Conservation (phyloP, 768 basidiomycete species). For the Leccinum boreale region DNA sequence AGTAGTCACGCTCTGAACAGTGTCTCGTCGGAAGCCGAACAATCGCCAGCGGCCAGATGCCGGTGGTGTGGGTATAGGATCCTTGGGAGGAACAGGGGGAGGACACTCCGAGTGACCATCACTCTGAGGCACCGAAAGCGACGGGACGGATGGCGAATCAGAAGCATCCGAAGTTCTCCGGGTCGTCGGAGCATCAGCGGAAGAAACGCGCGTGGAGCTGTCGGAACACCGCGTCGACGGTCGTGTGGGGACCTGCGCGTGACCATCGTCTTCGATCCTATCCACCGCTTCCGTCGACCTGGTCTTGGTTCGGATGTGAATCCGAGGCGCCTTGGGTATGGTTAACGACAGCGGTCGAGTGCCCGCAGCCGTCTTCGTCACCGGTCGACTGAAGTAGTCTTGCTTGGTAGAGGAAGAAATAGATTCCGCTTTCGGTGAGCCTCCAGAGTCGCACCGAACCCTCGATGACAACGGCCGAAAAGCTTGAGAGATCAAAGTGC, state of each 20-base stretch:
- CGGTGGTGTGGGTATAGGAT: conserved; percentile 20
- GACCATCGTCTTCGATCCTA: not conserved
- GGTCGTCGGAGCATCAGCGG: conserved; percentile 3
- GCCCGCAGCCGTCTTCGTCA: conserved; percentile 9
- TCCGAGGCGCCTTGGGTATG: conserved; percentile 19
- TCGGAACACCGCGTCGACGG: conserved; percentile 11
- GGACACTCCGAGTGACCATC: conserved; percentile 22
- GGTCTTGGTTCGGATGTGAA: conserved; percentile 14
- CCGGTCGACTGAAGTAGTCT: conserved; percentile 21
- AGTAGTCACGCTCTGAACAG: conserved; percentile 26
- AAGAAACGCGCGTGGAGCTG: conserved; percentile 16
- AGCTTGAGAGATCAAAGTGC: conserved; percentile 52
- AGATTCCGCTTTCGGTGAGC: conserved; percentile 29
- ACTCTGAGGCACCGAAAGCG: conserved; percentile 3
- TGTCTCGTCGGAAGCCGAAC: conserved; percentile 45
- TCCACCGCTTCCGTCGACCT: conserved; percentile 31
- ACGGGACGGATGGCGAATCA: conserved; percentile 14
- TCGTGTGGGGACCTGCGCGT: conserved; percentile 1
- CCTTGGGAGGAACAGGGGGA: conserved; percentile 31
- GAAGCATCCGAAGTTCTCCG: conserved; percentile 9
- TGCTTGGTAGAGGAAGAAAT: conserved; percentile 13
- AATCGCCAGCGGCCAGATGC: conserved; percentile 47
- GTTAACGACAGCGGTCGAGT: conserved; percentile 20
- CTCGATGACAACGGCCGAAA: conserved; percentile 46
- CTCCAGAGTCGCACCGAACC: conserved; percentile 35